A percentile compares a stretch with the other conserved stretches of the same genome.
Evolutionary conservation across 805 yeast species (phyloP).

Genomic region (Allodekkera sacchari): DNA sequence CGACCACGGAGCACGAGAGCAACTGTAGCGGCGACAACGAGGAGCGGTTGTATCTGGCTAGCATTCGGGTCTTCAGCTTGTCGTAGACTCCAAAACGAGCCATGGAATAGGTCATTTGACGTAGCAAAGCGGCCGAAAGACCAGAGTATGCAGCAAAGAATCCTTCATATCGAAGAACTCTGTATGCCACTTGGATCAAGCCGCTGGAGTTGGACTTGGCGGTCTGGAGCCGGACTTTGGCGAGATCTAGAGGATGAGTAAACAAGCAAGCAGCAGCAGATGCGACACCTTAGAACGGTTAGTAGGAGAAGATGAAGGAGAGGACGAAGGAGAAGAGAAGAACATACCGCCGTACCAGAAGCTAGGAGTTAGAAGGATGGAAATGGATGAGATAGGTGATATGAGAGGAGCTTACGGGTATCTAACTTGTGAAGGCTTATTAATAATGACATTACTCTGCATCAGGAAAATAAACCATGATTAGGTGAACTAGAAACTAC

Average conservation of each 20-base stretch:
- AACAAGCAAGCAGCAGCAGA: constrained; percentile 58
- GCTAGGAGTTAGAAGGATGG: too few species aligned
- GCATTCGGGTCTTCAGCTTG: constrained; percentile 52
- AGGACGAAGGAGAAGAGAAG: constrained; percentile 25
- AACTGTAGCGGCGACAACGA: constrained; percentile 51
- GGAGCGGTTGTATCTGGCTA: constrained; percentile 30
- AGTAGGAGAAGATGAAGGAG: constrained; percentile 13
- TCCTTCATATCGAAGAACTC: constrained; percentile 58
- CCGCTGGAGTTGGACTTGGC: constrained; percentile 60
- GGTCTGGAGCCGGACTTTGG: constrained; percentile 81
- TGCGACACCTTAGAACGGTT: constrained; percentile 39
- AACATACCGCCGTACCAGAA: constrained; percentile 22
- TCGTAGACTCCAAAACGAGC: constrained; percentile 86
- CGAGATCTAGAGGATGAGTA: constrained; percentile 80
- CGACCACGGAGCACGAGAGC: constrained; percentile 74
- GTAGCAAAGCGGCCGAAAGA: constrained; percentile 66
- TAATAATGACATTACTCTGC: too few species aligned
- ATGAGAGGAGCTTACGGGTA: too few species aligned
- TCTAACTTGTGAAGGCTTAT: too few species aligned
- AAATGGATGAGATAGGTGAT: too few species aligned
- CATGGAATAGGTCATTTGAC: constrained; percentile 86
- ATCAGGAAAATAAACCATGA: too few species aligned
- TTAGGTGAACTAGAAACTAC: too few species aligned
- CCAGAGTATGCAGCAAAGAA: constrained; percentile 70
- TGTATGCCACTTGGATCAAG: constrained; percentile 50